phyloP scores from a whole-genome alignment of 371 early-diverging fungal species.

The Mortierella sp. region DNA sequence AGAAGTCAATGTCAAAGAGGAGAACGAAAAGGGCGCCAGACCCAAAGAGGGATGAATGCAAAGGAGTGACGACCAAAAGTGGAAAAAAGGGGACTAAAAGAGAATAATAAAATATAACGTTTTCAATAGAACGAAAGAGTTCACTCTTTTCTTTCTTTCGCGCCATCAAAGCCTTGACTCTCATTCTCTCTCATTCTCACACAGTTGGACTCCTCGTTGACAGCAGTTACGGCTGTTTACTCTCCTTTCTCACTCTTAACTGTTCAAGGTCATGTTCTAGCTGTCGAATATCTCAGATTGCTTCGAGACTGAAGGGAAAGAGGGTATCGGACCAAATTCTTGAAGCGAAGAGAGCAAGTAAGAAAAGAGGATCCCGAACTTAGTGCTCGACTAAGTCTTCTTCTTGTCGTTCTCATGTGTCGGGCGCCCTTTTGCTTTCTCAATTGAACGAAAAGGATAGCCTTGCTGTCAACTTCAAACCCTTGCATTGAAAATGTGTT shows the following conservation, averaged over 20 bases:
- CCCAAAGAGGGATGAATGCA: not conserved
- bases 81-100: not conserved
- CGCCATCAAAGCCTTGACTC: not conserved
- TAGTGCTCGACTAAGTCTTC: constrained; percentile 3
- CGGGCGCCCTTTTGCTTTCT: not conserved
- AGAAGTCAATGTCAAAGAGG: not conserved
- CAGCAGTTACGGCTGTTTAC: not conserved
- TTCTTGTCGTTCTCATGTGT: not conserved
- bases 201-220: not conserved
- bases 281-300: not conserved
- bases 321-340: not conserved
- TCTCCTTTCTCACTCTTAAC: not conserved
- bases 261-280: not conserved
- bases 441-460: not conserved
- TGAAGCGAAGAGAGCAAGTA: not conserved
- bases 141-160: not conserved
- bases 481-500: not conserved
- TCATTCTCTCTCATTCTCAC: not conserved
- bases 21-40: not conserved
- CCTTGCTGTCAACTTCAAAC: not conserved
- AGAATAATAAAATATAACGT: not conserved
- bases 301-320: not conserved
- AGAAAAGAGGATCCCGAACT: not conserved
- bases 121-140: not conserved
- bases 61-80: too few species aligned